A percentile compares a stretch with the other conserved stretches of the same genome.
Evolutionary conservation across 139 green algal species (phyloP).

Genomic region (Pleodorina starrii): DNA sequence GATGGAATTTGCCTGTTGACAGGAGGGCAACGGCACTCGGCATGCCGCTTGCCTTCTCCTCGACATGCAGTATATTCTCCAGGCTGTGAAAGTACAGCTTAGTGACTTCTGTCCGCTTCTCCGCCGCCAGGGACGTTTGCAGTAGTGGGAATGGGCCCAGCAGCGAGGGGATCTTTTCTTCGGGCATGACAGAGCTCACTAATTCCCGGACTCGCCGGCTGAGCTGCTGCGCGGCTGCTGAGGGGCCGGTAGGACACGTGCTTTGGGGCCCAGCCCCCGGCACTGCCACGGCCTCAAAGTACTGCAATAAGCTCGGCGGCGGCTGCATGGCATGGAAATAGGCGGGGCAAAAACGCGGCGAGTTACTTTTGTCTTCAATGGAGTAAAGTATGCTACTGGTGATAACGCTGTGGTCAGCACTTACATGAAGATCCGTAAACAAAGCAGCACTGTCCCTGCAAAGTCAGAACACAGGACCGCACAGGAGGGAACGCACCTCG

Average conservation of each 20-base stretch:
- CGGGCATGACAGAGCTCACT: slow-evolving; percentile 51
- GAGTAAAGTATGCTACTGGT: too few relatives aligned
- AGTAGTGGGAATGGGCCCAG: slow-evolving; percentile 51
- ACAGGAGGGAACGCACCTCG: background rate
- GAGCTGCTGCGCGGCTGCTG: background rate
- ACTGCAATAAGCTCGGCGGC: slow-evolving; percentile 36
- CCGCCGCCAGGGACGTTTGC: slow-evolving; percentile 53
- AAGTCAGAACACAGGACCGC: too few relatives aligned
- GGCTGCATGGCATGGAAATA: slow-evolving; percentile 54
- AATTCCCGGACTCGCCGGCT: slow-evolving; percentile 49
- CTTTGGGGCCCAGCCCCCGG: background rate
- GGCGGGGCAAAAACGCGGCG: too few relatives aligned
- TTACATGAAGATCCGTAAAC: too few relatives aligned
- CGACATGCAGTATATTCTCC: slow-evolving; percentile 64
- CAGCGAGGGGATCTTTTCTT: background rate
- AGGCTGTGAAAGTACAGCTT: slow-evolving; percentile 84
- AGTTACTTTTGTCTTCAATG: too few relatives aligned
- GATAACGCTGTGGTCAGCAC: too few relatives aligned
- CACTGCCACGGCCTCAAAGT: slow-evolving; percentile 21
- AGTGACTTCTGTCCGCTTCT: slow-evolving; percentile 58
- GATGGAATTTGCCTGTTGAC: slow-evolving; percentile 69
- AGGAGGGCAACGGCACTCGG: slow-evolving; percentile 53
- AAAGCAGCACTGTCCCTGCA: too few relatives aligned
- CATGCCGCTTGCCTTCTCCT: slow-evolving; percentile 49
- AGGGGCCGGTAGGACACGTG: background rate